Evolutionary conservation across 345 rosid species (phyloP), one percentile per base, ranked within the genome.

Genomic region (Linum lewisii): DNA sequence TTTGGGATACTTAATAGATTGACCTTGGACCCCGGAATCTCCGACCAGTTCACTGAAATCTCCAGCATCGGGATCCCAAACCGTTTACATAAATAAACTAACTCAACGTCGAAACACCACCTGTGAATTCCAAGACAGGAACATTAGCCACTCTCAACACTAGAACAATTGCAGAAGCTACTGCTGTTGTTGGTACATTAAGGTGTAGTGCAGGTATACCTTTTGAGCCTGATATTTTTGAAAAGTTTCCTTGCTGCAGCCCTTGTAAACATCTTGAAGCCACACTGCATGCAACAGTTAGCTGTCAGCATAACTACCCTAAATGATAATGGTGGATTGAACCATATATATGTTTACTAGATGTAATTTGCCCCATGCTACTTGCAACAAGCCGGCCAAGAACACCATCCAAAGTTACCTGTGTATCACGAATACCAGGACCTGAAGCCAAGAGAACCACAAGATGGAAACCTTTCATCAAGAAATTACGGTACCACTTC

Each of bases 71-170:
- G 92, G 37, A 93, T 84, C 20, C 70, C 59, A 15, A 87, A 89
- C 73, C 80, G 66, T 75, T 89, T 93, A 94, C 99, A 89, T 21
- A 93, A 73, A 72, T 66, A 93, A 60, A 93, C 94, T 65, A 93
- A 19, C 79, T 93, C 99, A 9, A 93, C 99, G 68, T 93, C 99
- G 25, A 93, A 93, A 74, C 99, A 93, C 99, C 99, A 93, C 80
- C 99, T 93, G 86, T 75, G 10, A 58, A 65, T 26, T 24, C n/a
- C 22, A 9, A 21, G 4, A 26, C 45, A 57, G 15, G 7, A 2
- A 25, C 2, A 8, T 56, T 37, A 56, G 20, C 18, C 37, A 34
- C 38, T 11, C 38, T 5, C 5, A 34, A 1, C 38, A 34, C 7
- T 34, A 34, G 47, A 42, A 16, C 18, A 42, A 69, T 22, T 26